phyloP scores from a whole-genome alignment of 202 grass and related monocot species.

The Zoysia matrella region DNA sequence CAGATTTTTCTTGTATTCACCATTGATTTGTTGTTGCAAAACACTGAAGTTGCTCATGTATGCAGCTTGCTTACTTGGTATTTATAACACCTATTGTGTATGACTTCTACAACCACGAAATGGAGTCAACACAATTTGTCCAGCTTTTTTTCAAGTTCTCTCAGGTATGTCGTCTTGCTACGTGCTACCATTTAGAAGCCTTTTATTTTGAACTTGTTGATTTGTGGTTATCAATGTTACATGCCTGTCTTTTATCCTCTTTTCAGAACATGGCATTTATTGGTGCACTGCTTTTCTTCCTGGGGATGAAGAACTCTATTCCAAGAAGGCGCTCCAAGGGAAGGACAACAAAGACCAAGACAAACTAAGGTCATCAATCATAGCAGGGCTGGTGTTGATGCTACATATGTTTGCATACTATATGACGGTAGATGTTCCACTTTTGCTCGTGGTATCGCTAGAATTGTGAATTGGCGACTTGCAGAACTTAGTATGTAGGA shows the following conservation, averaged over 20 bases:
- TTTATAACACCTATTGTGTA: conserved; percentile 67
- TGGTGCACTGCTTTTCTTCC: conserved; percentile 70
- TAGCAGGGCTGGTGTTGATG: conserved; percentile 32
- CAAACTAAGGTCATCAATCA: conserved; percentile 34
- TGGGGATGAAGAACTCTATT: conserved; percentile 79
- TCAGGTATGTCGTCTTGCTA: conserved; percentile 46
- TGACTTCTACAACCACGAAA: conserved; percentile 77
- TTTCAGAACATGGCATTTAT: conserved; percentile 68
- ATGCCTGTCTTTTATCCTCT: not conserved
- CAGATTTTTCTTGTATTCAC: not conserved
- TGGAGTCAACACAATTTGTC: conserved; percentile 55
- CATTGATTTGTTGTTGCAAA: not conserved
- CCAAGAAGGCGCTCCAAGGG: conserved; percentile 64
- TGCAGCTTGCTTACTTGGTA: conserved; percentile 65
- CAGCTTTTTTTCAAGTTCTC: conserved; percentile 60
- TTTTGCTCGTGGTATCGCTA: conserved; percentile 30
- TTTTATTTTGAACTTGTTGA: not conserved
- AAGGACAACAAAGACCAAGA: conserved; percentile 8
- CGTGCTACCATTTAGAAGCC: not conserved
- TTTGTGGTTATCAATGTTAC: not conserved
- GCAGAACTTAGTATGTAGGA: conserved; percentile 44
- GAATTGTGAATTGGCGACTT: conserved; percentile 25
- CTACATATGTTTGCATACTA: conserved; percentile 35
- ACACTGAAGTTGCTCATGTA: conserved; percentile 8
- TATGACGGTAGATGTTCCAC: conserved; percentile 30